Conservation (phyloP, 257 asterid species). For the Nicotiana tabacum region DNA sequence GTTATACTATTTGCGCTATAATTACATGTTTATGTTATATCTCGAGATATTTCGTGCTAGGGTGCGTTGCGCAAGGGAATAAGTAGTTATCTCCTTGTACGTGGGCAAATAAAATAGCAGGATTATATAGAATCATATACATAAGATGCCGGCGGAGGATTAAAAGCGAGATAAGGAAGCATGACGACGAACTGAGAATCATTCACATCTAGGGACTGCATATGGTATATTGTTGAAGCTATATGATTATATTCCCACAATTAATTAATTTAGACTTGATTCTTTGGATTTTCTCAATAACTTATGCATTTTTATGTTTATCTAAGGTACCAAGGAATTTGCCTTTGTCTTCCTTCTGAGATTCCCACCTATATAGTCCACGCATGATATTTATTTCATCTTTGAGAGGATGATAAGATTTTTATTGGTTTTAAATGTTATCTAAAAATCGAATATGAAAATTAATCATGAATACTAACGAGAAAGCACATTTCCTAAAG, state of each 20-base stretch:
- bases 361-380: background rate
- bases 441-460: background rate
- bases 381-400: background rate
- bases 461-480: background rate
- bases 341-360: background rate
- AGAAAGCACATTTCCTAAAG: background rate
- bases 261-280: background rate
- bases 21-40: too few relatives aligned
- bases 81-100: background rate
- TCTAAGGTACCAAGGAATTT: background rate
- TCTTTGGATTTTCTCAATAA: background rate
- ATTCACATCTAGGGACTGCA: slow-evolving; percentile 35
- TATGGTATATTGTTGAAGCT: slow-evolving; percentile 19
- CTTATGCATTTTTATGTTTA: background rate
- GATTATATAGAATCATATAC: background rate
- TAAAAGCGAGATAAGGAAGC: slow-evolving; percentile 8
- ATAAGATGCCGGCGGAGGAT: slow-evolving; percentile 4
- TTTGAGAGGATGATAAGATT: background rate
- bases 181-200: slow-evolving; percentile 37
- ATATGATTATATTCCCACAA: slow-evolving; percentile 12
- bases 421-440: slow-evolving; percentile 1
- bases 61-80: background rate
- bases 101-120: background rate
- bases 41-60: too few relatives aligned
- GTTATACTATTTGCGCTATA: too few relatives aligned